A percentile compares a stretch with the other conserved stretches of the same genome.
Conservation (phyloP, 2,329 filamentous ascomycete genomes). For the Penicillium sp. region DNA sequence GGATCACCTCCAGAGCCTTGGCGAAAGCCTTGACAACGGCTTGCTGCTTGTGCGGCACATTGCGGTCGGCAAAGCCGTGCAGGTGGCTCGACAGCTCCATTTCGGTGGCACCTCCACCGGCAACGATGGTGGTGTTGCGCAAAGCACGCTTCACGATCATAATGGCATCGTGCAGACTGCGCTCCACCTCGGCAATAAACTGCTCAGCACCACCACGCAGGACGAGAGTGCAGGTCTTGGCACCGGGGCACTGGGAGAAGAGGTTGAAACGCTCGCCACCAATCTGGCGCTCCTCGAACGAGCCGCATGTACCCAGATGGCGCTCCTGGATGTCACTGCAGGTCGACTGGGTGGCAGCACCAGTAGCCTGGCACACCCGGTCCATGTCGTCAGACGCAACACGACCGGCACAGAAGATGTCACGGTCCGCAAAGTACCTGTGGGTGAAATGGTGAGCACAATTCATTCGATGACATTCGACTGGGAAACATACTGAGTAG, state of each 20-base stretch:
- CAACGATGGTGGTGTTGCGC: slow-evolving; percentile 89
- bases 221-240: slow-evolving; percentile 94
- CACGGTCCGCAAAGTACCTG: slow-evolving; percentile 86
- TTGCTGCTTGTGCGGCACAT: slow-evolving; percentile 92
- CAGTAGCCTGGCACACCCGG: slow-evolving; percentile 89
- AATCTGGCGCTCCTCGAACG: slow-evolving; percentile 93
- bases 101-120: slow-evolving; percentile 87
- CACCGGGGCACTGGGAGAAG: slow-evolving; percentile 90
- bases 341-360: slow-evolving; percentile 86
- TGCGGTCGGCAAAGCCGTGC: slow-evolving; percentile 85
- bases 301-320: slow-evolving; percentile 84
- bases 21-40: slow-evolving; percentile 96
- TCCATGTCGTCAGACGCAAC: slow-evolving; percentile 90
- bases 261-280: slow-evolving; percentile 97
- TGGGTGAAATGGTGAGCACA: background rate
- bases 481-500: slow-evolving; percentile 63
- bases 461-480: background rate
- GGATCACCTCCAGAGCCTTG: slow-evolving; percentile 94
- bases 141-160: slow-evolving; percentile 99
- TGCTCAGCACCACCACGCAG: slow-evolving; percentile 95
- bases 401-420: slow-evolving; percentile 96
- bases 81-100: slow-evolving; percentile 96
- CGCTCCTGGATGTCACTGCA: slow-evolving; percentile 89
- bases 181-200: slow-evolving; percentile 98
- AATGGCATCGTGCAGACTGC: slow-evolving; percentile 95